A percentile compares a stretch with the other conserved stretches of the same genome.
These are phyloP conservation scores for Cucurbitaria berberidis DNA, from an alignment of 2,329 filamentous ascomycete species.

Conservation along the genomic window DNA sequence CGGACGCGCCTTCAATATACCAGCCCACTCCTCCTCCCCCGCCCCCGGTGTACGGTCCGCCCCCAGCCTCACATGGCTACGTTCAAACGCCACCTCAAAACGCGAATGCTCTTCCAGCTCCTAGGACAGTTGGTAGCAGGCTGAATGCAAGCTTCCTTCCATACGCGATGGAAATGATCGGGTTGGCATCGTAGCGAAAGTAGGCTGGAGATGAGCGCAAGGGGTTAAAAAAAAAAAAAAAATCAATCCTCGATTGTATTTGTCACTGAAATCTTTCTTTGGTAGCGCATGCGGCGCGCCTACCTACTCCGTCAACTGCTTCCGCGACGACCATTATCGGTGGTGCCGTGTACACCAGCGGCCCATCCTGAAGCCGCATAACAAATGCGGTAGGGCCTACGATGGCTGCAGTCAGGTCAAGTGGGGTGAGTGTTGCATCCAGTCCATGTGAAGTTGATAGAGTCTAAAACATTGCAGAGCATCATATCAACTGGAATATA, in stretches of 20 bases:
- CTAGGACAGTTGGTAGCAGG: not conserved
- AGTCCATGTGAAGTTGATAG: not conserved
- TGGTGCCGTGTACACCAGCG: conserved; percentile 8
- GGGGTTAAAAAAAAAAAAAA: too few species aligned
- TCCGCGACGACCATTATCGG: conserved; percentile 5
- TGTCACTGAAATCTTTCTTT: not conserved
- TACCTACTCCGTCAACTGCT: conserved; percentile 2
- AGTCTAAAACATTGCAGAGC: not conserved
- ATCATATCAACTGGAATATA: conserved; percentile 2
- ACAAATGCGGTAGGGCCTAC: not conserved
- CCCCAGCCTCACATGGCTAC: not conserved
- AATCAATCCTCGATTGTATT: too few species aligned
- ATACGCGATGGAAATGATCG: not conserved
- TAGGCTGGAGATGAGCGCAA: not conserved
- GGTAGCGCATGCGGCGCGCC: conserved; percentile 2
- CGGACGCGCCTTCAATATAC: not conserved
- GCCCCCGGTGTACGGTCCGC: not conserved
- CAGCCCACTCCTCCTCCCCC: not conserved
- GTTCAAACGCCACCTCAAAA: not conserved
- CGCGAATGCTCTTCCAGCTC: not conserved
- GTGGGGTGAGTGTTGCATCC: not conserved
- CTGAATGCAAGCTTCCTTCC: not conserved
- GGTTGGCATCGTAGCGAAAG: not conserved
- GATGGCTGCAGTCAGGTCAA: not conserved
- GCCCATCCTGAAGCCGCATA: not conserved